Conservation (phyloP, 805 yeast genomes). For the Naumovozyma castellii region DNA sequence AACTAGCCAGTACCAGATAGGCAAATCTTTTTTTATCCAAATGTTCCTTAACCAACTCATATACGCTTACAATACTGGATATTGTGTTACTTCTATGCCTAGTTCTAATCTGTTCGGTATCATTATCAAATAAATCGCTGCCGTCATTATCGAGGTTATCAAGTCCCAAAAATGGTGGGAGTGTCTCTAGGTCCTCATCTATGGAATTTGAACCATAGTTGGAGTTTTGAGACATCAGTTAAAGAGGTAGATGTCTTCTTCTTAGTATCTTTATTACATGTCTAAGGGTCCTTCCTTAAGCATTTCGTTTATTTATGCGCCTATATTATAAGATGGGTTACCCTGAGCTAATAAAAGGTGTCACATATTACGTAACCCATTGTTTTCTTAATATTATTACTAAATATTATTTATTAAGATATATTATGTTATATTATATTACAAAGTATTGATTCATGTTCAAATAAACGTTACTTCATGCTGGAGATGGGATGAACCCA, state of each 20-base stretch:
- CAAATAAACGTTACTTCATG: not conserved
- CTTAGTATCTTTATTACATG: no score
- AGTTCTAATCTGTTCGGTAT: not conserved
- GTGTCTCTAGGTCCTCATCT: not conserved
- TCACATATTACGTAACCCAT: no score
- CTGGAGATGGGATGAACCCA: not conserved
- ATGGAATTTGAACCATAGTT: not conserved
- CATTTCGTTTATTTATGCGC: no score
- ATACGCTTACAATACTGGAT: conserved; percentile 19
- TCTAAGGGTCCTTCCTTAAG: no score
- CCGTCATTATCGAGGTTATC: no score
- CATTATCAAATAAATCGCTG: no score
- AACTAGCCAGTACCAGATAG: conserved; percentile 15
- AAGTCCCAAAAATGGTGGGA: not conserved
- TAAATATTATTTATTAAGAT: no score
- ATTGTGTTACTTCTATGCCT: conserved; percentile 26
- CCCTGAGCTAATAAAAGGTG: no score
- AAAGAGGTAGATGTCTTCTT: not conserved
- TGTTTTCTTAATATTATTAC: no score
- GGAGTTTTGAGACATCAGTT: not conserved
- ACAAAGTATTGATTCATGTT: not conserved
- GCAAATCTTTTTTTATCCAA: conserved; percentile 25
- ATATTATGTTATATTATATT: no score
- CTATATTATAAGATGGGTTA: no score
- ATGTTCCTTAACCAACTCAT: conserved; percentile 21